Evolutionary conservation across 2,329 filamentous ascomycete genomes (phyloP).

Genomic region (Pseudocercospora macadamiae): DNA sequence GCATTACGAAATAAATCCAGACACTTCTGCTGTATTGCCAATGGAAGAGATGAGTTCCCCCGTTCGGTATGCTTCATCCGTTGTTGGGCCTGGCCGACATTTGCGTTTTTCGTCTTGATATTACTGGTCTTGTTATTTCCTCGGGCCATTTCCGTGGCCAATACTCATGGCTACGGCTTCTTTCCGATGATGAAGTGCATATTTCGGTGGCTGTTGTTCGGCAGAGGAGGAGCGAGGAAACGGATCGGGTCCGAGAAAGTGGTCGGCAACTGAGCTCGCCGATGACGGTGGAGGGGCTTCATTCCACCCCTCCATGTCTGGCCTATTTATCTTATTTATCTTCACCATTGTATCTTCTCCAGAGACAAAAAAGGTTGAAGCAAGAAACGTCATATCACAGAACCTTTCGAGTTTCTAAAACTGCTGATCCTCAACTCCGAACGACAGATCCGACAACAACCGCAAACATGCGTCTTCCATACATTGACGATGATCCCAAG

Average conservation of each 20-base stretch:
- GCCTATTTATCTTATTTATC: too few species aligned
- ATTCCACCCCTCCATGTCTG: too few species aligned
- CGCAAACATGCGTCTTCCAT: constrained; percentile 57
- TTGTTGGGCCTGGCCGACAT: background rate
- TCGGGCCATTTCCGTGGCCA: constrained; percentile 19
- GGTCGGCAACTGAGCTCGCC: background rate
- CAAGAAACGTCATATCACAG: too few species aligned
- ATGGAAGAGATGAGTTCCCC: constrained; percentile 10
- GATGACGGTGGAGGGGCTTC: background rate
- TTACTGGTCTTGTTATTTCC: constrained; percentile 21
- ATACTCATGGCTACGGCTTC: background rate
- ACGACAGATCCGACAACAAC: background rate
- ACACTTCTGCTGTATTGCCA: constrained; percentile 65
- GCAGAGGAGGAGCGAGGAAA: constrained; percentile 1
- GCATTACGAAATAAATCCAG: constrained; percentile 73
- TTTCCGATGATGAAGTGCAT: background rate
- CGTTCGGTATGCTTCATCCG: background rate
- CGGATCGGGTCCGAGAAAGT: background rate
- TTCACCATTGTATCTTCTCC: too few species aligned
- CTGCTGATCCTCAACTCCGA: too few species aligned
- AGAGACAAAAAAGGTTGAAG: too few species aligned
- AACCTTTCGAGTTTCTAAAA: too few species aligned
- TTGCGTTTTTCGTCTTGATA: background rate
- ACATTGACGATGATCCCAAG: constrained; percentile 55
- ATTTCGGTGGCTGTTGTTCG: background rate